Evolutionary conservation across 495 filamentous ascomycete genomes (phyloP), one percentile per base, ranked within the genome.

Genomic region (Elasticomyces elasticus): DNA sequence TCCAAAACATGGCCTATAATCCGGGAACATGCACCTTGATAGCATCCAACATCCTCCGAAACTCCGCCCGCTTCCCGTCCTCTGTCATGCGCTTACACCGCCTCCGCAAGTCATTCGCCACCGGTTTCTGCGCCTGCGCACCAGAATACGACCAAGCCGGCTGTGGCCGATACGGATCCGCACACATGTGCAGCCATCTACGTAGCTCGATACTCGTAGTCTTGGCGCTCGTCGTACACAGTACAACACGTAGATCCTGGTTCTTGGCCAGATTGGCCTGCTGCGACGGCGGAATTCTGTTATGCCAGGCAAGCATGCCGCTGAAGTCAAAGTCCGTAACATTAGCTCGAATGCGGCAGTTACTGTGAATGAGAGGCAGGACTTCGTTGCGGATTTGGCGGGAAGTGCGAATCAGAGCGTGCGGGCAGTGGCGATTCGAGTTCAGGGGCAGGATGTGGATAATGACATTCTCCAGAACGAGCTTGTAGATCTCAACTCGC

Each of bases 291-390:
- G 54, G 59, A 28, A 62, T 54, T 28, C 59, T 54, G 7, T 30
- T 6, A 11, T 53, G 28, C 54, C 55, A 62, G 33, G 42, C 41
- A n/a, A 62, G 44, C 44, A 62, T 19, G 23, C 54, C 54, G 35
- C 20, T 26, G 47, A 62, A 62, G 37, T 62, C 40, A 44, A 62
- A 54, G 45, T 62, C 49, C 10, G 42, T 54, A 15, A 62, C 49
- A 13, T 49, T 58, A 28, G 54, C 49, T 2, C 38, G 49, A 40
- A 62, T 54, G 26, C 43, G 22, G 51, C 59, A 58, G 33, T 2
- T 33, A n/a, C 27, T 51, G 50, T 62, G 54, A 25, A 62, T 57
- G 41, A 62, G 12, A 27, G 59, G 54, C 23, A 58, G 27, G 27
- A 51, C 45, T 48, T 62, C 59, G 45, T 51, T 35, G 54, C 59